These are phyloP conservation scores for Sporothrix variecibatus DNA, from an alignment of 2,329 filamentous ascomycete genomes.

Conservation along the genomic window DNA sequence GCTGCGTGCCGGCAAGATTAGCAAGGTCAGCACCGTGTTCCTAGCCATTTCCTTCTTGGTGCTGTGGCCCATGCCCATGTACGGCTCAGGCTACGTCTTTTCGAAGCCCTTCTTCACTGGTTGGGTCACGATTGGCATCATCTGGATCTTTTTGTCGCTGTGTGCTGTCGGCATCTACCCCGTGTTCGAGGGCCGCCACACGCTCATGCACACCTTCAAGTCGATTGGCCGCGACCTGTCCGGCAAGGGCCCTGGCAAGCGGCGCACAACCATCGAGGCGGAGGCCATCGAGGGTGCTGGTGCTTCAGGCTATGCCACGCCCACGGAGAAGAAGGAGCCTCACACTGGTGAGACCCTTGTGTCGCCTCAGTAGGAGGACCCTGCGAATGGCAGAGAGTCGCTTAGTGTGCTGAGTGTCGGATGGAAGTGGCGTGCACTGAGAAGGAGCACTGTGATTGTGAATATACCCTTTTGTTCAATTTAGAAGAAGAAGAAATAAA, in stretches of 20 bases:
- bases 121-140: slow-evolving; percentile 74
- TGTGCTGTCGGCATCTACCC: slow-evolving; percentile 79
- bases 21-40: slow-evolving; percentile 38
- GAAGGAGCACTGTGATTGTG: not conserved
- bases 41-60: slow-evolving; percentile 65
- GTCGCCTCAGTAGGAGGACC: not conserved
- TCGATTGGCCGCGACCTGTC: slow-evolving; percentile 63
- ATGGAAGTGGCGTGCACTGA: not conserved
- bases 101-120: slow-evolving; percentile 79
- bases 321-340: slow-evolving; percentile 29
- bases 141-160: slow-evolving; percentile 76
- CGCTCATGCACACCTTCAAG: slow-evolving; percentile 62
- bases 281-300: slow-evolving; percentile 20
- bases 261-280: slow-evolving; percentile 30
- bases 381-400: not conserved
- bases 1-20: slow-evolving; percentile 39
- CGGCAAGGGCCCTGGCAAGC: slow-evolving; percentile 40
- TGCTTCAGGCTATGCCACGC: slow-evolving; percentile 30
- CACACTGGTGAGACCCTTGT: slow-evolving; percentile 1
- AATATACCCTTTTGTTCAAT: slow-evolving; percentile 14
- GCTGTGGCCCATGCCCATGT: slow-evolving; percentile 92
- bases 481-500: not conserved
- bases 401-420: not conserved
- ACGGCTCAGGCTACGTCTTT: slow-evolving; percentile 79
- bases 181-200: slow-evolving; percentile 73